These are phyloP conservation scores for Diatrype stigma DNA, from an alignment of 2,329 filamentous ascomycete genomes.

Conservation along the genomic window DNA sequence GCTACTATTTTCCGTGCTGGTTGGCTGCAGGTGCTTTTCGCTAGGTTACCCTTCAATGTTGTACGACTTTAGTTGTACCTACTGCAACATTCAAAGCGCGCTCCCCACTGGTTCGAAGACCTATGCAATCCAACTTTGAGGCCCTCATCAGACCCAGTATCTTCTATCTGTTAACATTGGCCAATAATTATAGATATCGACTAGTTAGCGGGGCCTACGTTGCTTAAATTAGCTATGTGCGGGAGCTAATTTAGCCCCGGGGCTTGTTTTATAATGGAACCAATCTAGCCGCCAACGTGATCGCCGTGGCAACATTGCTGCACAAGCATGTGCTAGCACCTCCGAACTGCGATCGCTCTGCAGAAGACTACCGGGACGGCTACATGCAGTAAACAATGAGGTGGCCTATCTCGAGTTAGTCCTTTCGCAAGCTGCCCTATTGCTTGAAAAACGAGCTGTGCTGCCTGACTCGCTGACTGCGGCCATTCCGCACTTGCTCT, in stretches of 20 bases:
- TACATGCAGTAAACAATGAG: constrained; percentile 27
- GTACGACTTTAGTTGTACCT: too few relatives aligned
- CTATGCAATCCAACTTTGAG: too few relatives aligned
- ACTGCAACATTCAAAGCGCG: too few relatives aligned
- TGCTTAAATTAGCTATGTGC: not conserved
- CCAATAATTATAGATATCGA: not conserved
- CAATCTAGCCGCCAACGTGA: constrained; percentile 19
- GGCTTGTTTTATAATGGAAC: not conserved
- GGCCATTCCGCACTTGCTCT: constrained; percentile 19
- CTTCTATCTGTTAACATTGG: too few relatives aligned
- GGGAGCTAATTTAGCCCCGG: not conserved
- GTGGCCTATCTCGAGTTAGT: constrained; percentile 26
- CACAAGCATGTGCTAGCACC: constrained; percentile 19
- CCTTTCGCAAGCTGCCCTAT: constrained; percentile 18
- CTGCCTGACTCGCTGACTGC: constrained; percentile 1
- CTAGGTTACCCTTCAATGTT: too few relatives aligned
- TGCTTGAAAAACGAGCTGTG: constrained; percentile 15
- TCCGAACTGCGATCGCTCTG: constrained; percentile 19
- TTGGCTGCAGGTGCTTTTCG: too few relatives aligned
- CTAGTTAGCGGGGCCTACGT: not conserved
- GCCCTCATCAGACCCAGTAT: too few relatives aligned
- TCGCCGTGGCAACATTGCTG: constrained; percentile 20
- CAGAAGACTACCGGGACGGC: constrained; percentile 22
- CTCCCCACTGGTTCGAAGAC: too few relatives aligned
- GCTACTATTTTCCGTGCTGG: too few relatives aligned